Evolutionary conservation across 805 yeast genomes (phyloP), one percentile per base, ranked within the genome.

Genomic region (Scheffersomyces amazonensis): DNA sequence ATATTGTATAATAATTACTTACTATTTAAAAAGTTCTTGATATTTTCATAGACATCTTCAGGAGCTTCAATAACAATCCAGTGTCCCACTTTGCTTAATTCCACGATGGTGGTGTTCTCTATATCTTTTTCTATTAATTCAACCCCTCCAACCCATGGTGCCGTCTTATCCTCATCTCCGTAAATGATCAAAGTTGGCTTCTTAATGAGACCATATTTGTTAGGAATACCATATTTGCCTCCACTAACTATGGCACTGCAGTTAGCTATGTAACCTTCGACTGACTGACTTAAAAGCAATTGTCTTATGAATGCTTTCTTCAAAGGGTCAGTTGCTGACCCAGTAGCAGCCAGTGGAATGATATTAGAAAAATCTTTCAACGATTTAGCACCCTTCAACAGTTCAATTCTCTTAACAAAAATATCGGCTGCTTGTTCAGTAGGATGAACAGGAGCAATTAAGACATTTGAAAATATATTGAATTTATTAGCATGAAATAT

Each of bases 361-460:
- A 17, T 16, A 24, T 41, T 41, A 11, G 43, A 24, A 13, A 41
- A 36, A 2, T 29, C 34, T 27, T 31, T 29, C 17, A 40, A 20
- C 3, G 32, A 24, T n/a, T 20, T 32, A n/a, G 31, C 17, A 15
- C 31, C 17, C n/a, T 31, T 19, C 15, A 44, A 36, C 10, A 30
- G 18, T 8, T 21, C 37, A 8, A 44, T 33, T 27, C 48, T 20
- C 13, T 34, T 34, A 5, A 16, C 13, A 27, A 44, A 40, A 18
- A 44, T 21, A 16, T 40, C 35, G 5, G 35, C 17, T 11, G 33
- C 20, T 15, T 25, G 19, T 19, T 23, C 35, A 8, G 39, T 34
- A 9, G 48, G 48, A 18, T 44, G 48, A 9, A 44, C 48, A 8
- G 48, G 48, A 16, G 37, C 48, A 15, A 44, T 30, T 16, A 41